Conservation (phyloP, 1,284 basidiomycete species). For the Ustilago lituana region DNA sequence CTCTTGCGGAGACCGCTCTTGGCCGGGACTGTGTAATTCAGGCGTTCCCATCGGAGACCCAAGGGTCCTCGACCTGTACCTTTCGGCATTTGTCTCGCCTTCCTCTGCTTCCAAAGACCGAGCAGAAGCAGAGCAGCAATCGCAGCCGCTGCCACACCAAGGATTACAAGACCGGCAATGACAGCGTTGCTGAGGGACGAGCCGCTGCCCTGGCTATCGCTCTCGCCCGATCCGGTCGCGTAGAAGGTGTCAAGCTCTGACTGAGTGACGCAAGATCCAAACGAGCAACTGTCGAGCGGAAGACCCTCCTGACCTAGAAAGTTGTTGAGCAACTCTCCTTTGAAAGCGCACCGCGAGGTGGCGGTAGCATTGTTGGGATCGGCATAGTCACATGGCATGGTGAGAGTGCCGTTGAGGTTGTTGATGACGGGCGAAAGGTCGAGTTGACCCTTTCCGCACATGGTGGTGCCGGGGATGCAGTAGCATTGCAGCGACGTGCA, state of each 20-base stretch:
- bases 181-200: constrained; percentile 43
- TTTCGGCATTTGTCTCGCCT: constrained; percentile 29
- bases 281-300: constrained; percentile 43
- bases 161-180: constrained; percentile 52
- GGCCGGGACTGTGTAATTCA: constrained; percentile 36
- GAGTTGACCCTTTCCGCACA: constrained; percentile 46
- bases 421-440: constrained; percentile 51
- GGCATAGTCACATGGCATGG: constrained; percentile 57
- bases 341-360: constrained; percentile 42
- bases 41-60: constrained; percentile 47
- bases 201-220: not conserved
- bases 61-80: constrained; percentile 21
- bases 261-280: constrained; percentile 52
- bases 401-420: constrained; percentile 48
- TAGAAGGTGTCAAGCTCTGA: constrained; percentile 41
- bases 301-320: constrained; percentile 52
- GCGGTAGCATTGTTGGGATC: constrained; percentile 41
- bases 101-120: constrained; percentile 35
- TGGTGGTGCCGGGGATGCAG: constrained; percentile 50
- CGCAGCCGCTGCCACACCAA: constrained; percentile 39
- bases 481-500: constrained; percentile 53
- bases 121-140: constrained; percentile 30
- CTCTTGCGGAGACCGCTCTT: constrained; percentile 8
- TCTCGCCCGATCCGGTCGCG: constrained; percentile 24
- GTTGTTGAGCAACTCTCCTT: constrained; percentile 41